Evolutionary conservation across 2,329 filamentous ascomycete species (phyloP).

Genomic region (Fusarium coffeatum): DNA sequence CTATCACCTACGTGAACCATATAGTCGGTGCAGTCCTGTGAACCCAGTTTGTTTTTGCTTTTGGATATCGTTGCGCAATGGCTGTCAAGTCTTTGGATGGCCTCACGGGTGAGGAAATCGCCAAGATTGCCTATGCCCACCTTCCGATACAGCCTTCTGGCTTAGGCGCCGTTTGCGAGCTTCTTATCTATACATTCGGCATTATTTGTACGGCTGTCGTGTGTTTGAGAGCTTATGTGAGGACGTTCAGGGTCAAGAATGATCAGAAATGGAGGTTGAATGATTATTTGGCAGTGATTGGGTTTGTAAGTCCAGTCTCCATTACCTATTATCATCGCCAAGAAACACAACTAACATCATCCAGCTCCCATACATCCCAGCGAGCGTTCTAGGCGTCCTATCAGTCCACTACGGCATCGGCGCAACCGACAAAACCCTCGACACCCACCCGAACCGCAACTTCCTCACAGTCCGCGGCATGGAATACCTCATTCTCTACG

Average conservation of each 20-base stretch:
- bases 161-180: background rate
- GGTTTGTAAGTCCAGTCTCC: slow-evolving; percentile 15
- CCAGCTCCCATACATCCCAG: slow-evolving; percentile 21
- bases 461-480: slow-evolving; percentile 22
- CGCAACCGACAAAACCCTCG: slow-evolving; percentile 11
- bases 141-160: background rate
- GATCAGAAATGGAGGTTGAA: slow-evolving; percentile 23
- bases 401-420: slow-evolving; percentile 25
- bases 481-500: slow-evolving; percentile 26
- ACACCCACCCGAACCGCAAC: slow-evolving; percentile 2
- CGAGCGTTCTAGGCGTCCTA: slow-evolving; percentile 16
- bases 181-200: background rate
- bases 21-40: background rate
- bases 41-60: too few relatives aligned
- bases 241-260: background rate
- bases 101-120: background rate
- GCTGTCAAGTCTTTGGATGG: background rate
- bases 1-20: background rate
- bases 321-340: too few relatives aligned
- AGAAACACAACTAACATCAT: background rate
- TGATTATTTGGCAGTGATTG: slow-evolving; percentile 20
- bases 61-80: background rate
- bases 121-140: background rate
- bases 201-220: background rate
- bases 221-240: background rate